phyloP scores from a whole-genome alignment of 345 rosid species.

The Eucalyptus virginea region DNA sequence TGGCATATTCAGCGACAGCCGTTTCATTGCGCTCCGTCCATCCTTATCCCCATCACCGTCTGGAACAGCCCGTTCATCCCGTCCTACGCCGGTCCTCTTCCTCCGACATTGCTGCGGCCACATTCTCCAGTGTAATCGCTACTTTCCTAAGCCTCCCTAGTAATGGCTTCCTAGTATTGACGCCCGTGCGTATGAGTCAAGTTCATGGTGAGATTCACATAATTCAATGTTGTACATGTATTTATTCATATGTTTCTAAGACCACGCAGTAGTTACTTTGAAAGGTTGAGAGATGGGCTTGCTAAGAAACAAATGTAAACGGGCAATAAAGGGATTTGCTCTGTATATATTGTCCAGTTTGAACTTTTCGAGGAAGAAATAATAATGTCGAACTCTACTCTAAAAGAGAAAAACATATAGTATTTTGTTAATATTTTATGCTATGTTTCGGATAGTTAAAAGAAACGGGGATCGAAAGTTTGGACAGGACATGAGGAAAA shows the following conservation, averaged over 20 bases:
- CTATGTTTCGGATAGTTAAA: no score
- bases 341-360: not conserved
- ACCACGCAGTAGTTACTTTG: not conserved
- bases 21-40: not conserved
- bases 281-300: not conserved
- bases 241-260: no score
- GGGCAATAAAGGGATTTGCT: not conserved
- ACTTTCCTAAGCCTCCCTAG: not conserved
- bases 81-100: not conserved
- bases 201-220: not conserved
- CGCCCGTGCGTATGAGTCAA: not conserved
- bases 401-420: no score
- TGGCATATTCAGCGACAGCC: not conserved
- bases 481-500: no score
- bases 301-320: not conserved
- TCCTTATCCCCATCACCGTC: not conserved
- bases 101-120: not conserved
- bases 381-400: not conserved
- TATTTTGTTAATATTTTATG: no score
- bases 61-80: not conserved
- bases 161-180: not conserved
- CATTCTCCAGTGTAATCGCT: not conserved
- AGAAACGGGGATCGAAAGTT: no score
- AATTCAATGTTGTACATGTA: not conserved
- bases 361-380: not conserved